Evolutionary conservation across 345 rosid genomes (phyloP).

Genomic region (Rhizophora mangle): DNA sequence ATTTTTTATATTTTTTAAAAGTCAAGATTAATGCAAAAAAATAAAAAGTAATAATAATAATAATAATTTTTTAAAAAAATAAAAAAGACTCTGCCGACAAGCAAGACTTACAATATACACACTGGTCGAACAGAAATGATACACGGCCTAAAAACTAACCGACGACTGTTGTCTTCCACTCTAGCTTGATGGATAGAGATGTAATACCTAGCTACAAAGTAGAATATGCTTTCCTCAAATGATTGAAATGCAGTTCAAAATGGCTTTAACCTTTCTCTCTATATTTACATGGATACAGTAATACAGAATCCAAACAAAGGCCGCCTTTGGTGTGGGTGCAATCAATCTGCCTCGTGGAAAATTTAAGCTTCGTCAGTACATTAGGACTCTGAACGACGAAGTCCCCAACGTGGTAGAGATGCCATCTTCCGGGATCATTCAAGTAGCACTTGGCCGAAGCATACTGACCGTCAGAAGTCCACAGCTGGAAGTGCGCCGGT

Average conservation of each 20-base stretch:
- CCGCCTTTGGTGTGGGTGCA: conserved; percentile 97
- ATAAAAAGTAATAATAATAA: too few relatives aligned
- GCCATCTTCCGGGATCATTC: conserved; percentile 62
- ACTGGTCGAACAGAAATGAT: not conserved
- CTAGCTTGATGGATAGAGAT: not conserved
- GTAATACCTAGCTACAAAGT: conserved; percentile 18
- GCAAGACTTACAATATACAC: conserved; percentile 2
- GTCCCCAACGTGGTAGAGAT: conserved; percentile 69
- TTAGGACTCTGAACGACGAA: conserved; percentile 45
- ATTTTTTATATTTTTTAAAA: too few relatives aligned
- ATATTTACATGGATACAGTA: conserved; percentile 51
- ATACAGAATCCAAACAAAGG: conserved; percentile 62
- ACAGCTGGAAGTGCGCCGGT: conserved; percentile 72
- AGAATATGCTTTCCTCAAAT: conserved; percentile 7
- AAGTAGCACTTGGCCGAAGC: conserved; percentile 49
- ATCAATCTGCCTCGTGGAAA: conserved; percentile 79
- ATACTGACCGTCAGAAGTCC: conserved; percentile 69
- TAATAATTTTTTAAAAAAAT: too few relatives aligned
- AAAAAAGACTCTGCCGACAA: not conserved
- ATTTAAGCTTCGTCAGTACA: conserved; percentile 41
- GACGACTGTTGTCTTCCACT: conserved; percentile 1
- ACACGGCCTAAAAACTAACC: conserved; percentile 4
- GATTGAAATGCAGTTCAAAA: conserved; percentile 42
- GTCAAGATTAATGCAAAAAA: too few relatives aligned
- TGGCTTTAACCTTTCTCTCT: conserved; percentile 42